Percentiles rank a stretch among this genome's conserved stretches.
Conservation (phyloP, 192 early-diverging fungal genomes). For the Geranomyces michiganensis region DNA sequence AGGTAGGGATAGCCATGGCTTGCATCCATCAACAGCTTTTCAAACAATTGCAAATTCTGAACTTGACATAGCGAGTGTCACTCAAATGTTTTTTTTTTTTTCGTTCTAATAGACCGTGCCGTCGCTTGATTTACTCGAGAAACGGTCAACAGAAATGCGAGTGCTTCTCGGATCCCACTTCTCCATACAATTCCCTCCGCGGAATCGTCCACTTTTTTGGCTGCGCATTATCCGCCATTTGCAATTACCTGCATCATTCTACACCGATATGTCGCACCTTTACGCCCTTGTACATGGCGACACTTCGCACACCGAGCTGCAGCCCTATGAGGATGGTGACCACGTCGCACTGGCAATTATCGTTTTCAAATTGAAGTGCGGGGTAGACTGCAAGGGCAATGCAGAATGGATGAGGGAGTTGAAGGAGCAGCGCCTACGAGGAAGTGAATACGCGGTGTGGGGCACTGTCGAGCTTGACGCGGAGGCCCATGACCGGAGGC, state of each 20-base stretch:
- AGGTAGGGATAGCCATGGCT: too few species aligned
- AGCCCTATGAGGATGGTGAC: background rate
- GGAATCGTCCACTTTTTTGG: slow-evolving; percentile 12
- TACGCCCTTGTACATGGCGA: background rate
- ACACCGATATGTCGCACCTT: slow-evolving; percentile 6
- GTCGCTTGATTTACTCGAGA: background rate
- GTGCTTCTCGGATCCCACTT: background rate
- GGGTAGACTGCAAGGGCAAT: slow-evolving; percentile 6
- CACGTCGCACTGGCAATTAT: slow-evolving; percentile 16
- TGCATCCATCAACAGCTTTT: too few species aligned
- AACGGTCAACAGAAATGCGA: background rate
- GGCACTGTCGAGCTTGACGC: background rate
- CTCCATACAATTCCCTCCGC: background rate
- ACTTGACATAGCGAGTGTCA: too few species aligned
- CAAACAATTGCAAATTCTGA: too few species aligned
- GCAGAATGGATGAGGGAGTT: background rate
- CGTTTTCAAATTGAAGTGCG: slow-evolving; percentile 28
- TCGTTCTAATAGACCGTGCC: slow-evolving; percentile 3
- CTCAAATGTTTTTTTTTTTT: too few species aligned
- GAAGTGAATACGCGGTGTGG: slow-evolving; percentile 17
- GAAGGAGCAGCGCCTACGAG: background rate
- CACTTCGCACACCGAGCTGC: background rate
- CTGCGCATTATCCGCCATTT: slow-evolving; percentile 15
- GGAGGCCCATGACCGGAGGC: background rate
- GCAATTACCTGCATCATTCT: slow-evolving; percentile 14